A percentile compares a stretch with the other conserved stretches of the same genome.
Conservation (phyloP, 768 basidiomycete genomes). For the Naganishia kalamii region DNA sequence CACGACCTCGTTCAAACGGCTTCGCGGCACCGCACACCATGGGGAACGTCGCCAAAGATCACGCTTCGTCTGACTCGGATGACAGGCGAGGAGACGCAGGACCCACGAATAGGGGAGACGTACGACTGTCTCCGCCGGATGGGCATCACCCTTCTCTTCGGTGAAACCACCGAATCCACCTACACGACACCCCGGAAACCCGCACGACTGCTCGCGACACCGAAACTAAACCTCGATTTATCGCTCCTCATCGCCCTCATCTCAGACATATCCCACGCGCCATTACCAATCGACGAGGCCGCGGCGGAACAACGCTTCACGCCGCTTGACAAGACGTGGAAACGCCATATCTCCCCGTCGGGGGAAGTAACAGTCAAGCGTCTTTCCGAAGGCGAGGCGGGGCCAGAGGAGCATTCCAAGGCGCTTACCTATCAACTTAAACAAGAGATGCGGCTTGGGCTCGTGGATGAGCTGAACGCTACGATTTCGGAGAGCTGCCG, state of each 20-base stretch:
- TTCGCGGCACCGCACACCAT: conserved; percentile 52
- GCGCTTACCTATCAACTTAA: conserved; percentile 65
- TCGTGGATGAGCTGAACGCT: conserved; percentile 61
- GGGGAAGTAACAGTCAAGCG: conserved; percentile 25
- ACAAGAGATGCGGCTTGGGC: conserved; percentile 63
- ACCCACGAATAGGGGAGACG: conserved; percentile 61
- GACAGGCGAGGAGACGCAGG: conserved; percentile 28
- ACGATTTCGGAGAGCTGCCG: background rate
- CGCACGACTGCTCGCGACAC: conserved; percentile 50
- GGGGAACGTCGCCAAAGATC: conserved; percentile 44
- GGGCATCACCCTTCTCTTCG: conserved; percentile 64
- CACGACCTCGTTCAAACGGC: conserved; percentile 63
- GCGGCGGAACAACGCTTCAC: conserved; percentile 63
- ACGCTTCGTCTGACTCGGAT: conserved; percentile 66
- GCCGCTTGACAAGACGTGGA: conserved; percentile 41
- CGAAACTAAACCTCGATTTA: conserved; percentile 69
- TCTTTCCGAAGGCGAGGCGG: conserved; percentile 24
- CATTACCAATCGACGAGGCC: conserved; percentile 55
- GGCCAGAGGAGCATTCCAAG: conserved; percentile 55
- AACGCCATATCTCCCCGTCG: conserved; percentile 1
- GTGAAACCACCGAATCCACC: conserved; percentile 37
- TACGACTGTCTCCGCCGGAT: conserved; percentile 56
- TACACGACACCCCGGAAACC: conserved; percentile 7
- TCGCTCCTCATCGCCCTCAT: conserved; percentile 77
- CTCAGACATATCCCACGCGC: conserved; percentile 71